Evolutionary conservation across 306 rosid species (phyloP), one percentile per base, ranked within the genome.

Genomic region (Hippophae tibetana): DNA sequence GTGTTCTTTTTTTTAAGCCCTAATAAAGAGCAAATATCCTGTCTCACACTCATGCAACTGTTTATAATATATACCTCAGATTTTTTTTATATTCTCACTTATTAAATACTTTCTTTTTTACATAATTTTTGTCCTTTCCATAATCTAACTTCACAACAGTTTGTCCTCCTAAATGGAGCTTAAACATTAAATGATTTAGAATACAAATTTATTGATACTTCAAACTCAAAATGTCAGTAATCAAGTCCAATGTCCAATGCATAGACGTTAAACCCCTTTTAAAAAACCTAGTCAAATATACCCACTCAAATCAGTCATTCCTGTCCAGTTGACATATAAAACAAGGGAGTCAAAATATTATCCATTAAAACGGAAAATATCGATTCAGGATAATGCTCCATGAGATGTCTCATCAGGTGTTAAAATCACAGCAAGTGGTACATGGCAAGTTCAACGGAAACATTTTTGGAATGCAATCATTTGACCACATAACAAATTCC

Each of bases 261-360:
- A 65, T 48, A 59, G 63, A 61, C 71, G 69, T 67, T 52, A 51
- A 53, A 62, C 61, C 43, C 60, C 66, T 73, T 69, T 74, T 59
- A 61, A 61, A 62, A 78, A 74, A 66, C 63, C 72, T 69, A 71
- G 69, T 62, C 71, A 70, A 76, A 66, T 40, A 52, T 62, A 74
- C 57, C 63, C 68, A 75, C 70, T 43, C 72, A 58, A 76, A 50
- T 43, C 40, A 55, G 49, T 65, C 67, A 79, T 70, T 65, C 66
- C 74, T 50, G 72, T 73, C 73, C 74, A 73, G 69, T 78, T 43
- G 57, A 70, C 65, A 75, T 46, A 56, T 58, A 44, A 74, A 67
- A 52, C 50, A 72, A 47, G 65, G 68, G 72, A 66, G 69, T 52
- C 56, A 52, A 58, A 67, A 69, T 57, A 72, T 72, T 52, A 68